Conservation (phyloP, 371 early-diverging fungal genomes). For the Funneliformis caledonium region DNA sequence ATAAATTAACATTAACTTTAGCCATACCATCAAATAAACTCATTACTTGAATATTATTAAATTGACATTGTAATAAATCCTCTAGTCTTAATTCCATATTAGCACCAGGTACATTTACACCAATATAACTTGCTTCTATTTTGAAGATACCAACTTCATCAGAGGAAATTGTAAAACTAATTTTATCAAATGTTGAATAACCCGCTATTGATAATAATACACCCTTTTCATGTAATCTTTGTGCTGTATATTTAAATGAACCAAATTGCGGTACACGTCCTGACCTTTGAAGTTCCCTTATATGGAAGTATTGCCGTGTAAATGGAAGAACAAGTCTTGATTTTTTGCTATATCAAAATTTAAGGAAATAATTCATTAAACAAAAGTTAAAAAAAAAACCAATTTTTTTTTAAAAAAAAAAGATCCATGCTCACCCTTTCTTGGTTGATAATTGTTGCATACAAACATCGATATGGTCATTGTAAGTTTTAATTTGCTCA, state of each 20-base stretch:
- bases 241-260: constrained; percentile 96
- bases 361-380: background rate
- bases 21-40: constrained; percentile 88
- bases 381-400: background rate
- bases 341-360: constrained; percentile 55
- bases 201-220: constrained; percentile 86
- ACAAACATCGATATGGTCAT: constrained; percentile 88
- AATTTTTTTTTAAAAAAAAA: background rate
- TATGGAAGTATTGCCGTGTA: constrained; percentile 92
- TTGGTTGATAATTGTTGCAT: constrained; percentile 85
- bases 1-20: constrained; percentile 93
- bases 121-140: constrained; percentile 82
- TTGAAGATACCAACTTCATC: constrained; percentile 90
- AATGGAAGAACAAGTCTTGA: constrained; percentile 80
- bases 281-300: constrained; percentile 79
- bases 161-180: constrained; percentile 89
- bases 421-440: constrained; percentile 54
- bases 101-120: constrained; percentile 76
- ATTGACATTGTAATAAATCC: constrained; percentile 91
- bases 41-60: constrained; percentile 88
- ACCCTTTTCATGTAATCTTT: constrained; percentile 89
- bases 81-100: constrained; percentile 88
- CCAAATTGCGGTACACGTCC: constrained; percentile 96
- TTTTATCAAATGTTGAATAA: constrained; percentile 82
- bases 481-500: constrained; percentile 86